Evolutionary conservation across 345 rosid genomes (phyloP).

Genomic region (Bruguiera sexangula): DNA sequence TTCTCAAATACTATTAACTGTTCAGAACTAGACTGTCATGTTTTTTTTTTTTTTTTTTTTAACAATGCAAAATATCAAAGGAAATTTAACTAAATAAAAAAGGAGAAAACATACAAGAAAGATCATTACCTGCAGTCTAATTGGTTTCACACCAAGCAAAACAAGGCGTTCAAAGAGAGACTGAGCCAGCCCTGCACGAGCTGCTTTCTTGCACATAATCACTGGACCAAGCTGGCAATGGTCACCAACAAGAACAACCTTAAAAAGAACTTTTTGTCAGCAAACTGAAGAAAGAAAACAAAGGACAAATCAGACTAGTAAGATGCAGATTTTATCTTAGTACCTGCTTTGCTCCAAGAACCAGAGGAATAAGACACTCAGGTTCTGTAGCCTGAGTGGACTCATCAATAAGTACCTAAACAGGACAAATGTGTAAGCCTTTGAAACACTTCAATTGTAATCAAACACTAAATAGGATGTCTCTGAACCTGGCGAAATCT

Average conservation of each 20-base stretch:
- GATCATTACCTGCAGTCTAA: slow-evolving; percentile 83
- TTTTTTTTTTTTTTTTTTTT: no score
- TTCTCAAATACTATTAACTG: no score
- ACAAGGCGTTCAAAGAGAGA: slow-evolving; percentile 98
- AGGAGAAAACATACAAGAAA: background rate
- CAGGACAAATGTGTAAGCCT: slow-evolving; percentile 18
- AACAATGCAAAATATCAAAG: no score
- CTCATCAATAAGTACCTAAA: slow-evolving; percentile 97
- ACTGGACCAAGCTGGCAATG: slow-evolving; percentile 99
- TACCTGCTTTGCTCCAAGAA: slow-evolving; percentile 98
- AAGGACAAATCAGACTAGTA: background rate
- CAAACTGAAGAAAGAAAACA: background rate
- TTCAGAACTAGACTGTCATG: no score
- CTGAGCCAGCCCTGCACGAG: slow-evolving; percentile 98
- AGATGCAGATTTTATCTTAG: slow-evolving; percentile 3
- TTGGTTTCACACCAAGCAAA: slow-evolving; percentile 94
- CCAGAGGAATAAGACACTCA: slow-evolving; percentile 98
- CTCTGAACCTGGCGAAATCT: slow-evolving; percentile 91
- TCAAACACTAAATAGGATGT: background rate
- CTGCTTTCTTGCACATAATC: slow-evolving; percentile 99
- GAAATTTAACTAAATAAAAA: background rate
- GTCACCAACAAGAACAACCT: slow-evolving; percentile 99
- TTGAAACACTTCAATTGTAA: slow-evolving; percentile 1
- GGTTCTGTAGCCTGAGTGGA: slow-evolving; percentile 99
- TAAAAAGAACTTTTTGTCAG: slow-evolving; percentile 17